Conservation (phyloP, 2,329 filamentous ascomycete genomes). For the Aspergillus ustus region DNA sequence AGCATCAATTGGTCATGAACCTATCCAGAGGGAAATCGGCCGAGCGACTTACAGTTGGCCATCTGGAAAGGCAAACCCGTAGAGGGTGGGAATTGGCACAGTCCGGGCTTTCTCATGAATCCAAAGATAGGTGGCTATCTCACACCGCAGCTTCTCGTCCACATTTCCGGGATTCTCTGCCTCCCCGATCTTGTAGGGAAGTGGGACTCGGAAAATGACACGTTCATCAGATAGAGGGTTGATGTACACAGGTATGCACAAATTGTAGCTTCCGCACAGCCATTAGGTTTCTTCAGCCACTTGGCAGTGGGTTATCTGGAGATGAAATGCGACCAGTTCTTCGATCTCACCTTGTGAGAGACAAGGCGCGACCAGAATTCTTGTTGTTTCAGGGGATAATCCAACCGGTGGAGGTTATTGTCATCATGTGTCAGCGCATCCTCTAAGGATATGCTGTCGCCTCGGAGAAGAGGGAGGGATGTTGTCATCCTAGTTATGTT, state of each 20-base stretch:
- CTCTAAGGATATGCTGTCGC: conserved; percentile 16
- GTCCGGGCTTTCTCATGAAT: conserved; percentile 29
- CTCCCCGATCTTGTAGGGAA: conserved; percentile 7
- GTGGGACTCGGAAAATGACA: conserved; percentile 8
- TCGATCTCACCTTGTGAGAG: conserved; percentile 21
- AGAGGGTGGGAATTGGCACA: conserved; percentile 30
- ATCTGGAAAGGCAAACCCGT: conserved; percentile 32
- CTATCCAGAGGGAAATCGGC: too few species aligned
- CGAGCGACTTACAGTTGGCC: conserved; percentile 26
- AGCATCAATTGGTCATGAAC: too few species aligned
- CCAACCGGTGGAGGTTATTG: conserved; percentile 26
- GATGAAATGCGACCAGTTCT: conserved; percentile 22
- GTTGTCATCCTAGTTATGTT: neutral
- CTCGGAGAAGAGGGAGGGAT: conserved; percentile 18
- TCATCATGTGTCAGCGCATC: conserved; percentile 22
- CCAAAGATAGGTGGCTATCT: conserved; percentile 11
- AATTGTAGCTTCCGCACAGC: conserved; percentile 3
- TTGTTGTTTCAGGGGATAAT: conserved; percentile 22
- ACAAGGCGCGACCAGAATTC: conserved; percentile 20
- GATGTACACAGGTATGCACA: conserved; percentile 1
- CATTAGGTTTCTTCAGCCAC: neutral
- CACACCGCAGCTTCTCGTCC: conserved; percentile 14
- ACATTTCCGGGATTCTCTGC: conserved; percentile 1
- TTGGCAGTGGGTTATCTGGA: conserved; percentile 7
- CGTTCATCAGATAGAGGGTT: neutral